Evolutionary conservation across 1,284 basidiomycete genomes (phyloP), one percentile per base, ranked within the genome.

Genomic region (Moesziomyces sp.): DNA sequence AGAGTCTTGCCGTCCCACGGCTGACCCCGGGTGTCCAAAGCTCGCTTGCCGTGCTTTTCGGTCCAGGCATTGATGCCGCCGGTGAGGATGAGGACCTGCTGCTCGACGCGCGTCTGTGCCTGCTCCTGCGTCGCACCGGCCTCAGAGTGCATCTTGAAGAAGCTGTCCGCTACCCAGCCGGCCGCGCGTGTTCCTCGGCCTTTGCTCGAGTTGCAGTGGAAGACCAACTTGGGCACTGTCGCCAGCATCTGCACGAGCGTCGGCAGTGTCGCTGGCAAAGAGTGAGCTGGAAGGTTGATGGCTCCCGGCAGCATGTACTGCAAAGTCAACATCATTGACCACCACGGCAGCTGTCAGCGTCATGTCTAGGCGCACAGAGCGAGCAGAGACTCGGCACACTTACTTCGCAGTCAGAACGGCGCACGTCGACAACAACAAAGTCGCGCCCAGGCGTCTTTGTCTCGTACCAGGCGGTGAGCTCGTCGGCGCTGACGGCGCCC

Each of bases 241-340:
- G 76, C 72, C 14, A 85, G 69, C 23, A 83, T 49, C 10, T 77
- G 75, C 5, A 79, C 44, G 3, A 85, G 70, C 8, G 67, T 64
- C 0, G 79, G 74, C 10, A 85, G 58, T 0, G 82, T 77, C 7
- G 76, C 80, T 34, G 84, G 81, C 46, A 85, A 74, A 3, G 84
- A 80, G 28, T 85, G 84, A 0, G 84, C 82, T 3, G 85, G 85
- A 0, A 85, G 73, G 55, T 85, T 85, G 63, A 85, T 72, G 0
- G 84, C 85, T 13, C 76, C 79, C 3, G 70, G 74, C 34, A 85
- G 81, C 47, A 83, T 80, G 28, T 54, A 66, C 77, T 77, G 54
- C 23, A 14, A n/a, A 34, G 26, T 28, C 26, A 28, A 7, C 26
- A 28, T 28, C 26, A 28, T 28, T 28, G 6, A 28, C 6, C 26